Percentiles rank a stretch among this genome's conserved stretches.
These are phyloP conservation scores for Aphanomyces stellatus DNA, from an alignment of 352 stramenopile genomes.

Conservation along the genomic window DNA sequence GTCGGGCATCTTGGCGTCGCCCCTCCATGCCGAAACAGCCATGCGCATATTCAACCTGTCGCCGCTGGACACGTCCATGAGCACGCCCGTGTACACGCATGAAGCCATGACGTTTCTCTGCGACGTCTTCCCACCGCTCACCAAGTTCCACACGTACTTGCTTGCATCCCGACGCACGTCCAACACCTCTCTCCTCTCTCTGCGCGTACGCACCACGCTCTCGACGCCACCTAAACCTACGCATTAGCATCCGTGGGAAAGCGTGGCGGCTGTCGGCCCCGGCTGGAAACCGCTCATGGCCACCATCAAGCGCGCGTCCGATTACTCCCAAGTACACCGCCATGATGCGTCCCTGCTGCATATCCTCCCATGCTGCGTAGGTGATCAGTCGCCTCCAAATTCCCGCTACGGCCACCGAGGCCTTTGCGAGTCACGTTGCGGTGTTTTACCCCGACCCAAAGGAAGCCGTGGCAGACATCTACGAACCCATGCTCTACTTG, in stretches of 20 bases:
- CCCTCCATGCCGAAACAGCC: slow-evolving; percentile 63
- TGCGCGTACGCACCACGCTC: slow-evolving; percentile 6
- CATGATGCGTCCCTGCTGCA: not conserved
- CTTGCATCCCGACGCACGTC: not conserved
- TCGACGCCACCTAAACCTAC: not conserved
- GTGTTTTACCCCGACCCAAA: slow-evolving; percentile 26
- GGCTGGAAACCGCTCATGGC: slow-evolving; percentile 51
- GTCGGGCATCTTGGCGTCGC: slow-evolving; percentile 57
- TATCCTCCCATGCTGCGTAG: not conserved
- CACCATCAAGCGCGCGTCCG: slow-evolving; percentile 33
- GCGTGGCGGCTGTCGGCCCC: slow-evolving; percentile 58
- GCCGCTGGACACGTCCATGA: slow-evolving; percentile 62
- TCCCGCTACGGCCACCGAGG: slow-evolving; percentile 33
- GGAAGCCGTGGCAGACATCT: slow-evolving; percentile 44
- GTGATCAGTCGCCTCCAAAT: slow-evolving; percentile 34
- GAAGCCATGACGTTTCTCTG: slow-evolving; percentile 67
- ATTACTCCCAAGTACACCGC: slow-evolving; percentile 35
- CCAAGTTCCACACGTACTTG: slow-evolving; percentile 45
- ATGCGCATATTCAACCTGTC: slow-evolving; percentile 79
- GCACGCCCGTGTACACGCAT: slow-evolving; percentile 41
- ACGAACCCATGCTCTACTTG: slow-evolving; percentile 76
- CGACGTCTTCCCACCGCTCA: slow-evolving; percentile 47
- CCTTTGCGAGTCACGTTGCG: slow-evolving; percentile 37
- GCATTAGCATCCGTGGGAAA: slow-evolving; percentile 74
- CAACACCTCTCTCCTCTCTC: slow-evolving; percentile 9